Percentiles rank a stretch among this genome's conserved stretches.
These are phyloP conservation scores for Carnegiea gigantea DNA, from an alignment of 179 eudicot species.

Conservation along the genomic window DNA sequence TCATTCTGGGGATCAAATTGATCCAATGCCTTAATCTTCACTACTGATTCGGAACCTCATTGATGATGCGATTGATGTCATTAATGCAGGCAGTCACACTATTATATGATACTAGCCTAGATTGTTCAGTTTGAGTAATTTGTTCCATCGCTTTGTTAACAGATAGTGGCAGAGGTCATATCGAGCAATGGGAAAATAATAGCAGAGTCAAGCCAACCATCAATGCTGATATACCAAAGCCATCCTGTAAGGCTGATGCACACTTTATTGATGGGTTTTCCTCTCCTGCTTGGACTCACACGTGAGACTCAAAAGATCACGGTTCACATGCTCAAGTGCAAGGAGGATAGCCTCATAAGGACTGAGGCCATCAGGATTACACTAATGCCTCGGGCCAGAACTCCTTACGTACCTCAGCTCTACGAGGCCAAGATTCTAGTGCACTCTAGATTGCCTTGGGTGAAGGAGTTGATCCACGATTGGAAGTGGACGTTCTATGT, in stretches of 20 bases:
- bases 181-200: constrained; percentile 41
- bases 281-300: constrained; percentile 55
- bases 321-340: constrained; percentile 54
- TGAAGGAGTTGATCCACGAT: constrained; percentile 45
- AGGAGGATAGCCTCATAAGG: constrained; percentile 40
- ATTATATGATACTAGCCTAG: too few species aligned
- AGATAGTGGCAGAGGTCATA: constrained; percentile 61
- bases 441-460: constrained; percentile 63
- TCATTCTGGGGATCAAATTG: too few species aligned
- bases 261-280: constrained; percentile 49
- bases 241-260: constrained; percentile 48
- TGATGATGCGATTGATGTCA: too few species aligned
- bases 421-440: constrained; percentile 59
- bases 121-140: neutral
- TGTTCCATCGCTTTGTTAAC: constrained; percentile 8
- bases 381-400: constrained; percentile 56
- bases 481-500: constrained; percentile 84
- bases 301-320: constrained; percentile 54
- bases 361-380: constrained; percentile 47
- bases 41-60: too few species aligned
- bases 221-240: constrained; percentile 68
- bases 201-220: constrained; percentile 60
- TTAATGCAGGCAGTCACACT: too few species aligned
- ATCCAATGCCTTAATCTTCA: too few species aligned
- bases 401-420: constrained; percentile 53